Evolutionary conservation across 306 rosid genomes (phyloP).

Genomic region (Cyclanthera cordifolia): DNA sequence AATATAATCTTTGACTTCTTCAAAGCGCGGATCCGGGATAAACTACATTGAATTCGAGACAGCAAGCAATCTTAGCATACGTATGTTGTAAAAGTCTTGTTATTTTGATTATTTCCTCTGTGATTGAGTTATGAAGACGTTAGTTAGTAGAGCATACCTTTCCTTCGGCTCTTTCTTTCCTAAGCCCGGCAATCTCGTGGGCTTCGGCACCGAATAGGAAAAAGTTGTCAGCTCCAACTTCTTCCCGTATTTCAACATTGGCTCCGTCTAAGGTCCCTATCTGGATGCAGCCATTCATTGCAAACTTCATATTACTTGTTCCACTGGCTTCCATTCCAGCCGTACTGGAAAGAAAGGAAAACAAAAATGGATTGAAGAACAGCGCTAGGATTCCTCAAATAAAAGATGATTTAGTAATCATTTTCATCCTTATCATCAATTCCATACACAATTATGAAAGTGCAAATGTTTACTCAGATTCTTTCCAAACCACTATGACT

Average conservation of each 20-base stretch:
- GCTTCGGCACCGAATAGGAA: conserved; percentile 93
- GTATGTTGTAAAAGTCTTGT: not conserved
- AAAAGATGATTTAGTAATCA: not conserved
- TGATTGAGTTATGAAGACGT: not conserved
- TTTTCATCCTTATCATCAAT: not conserved
- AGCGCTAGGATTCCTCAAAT: not conserved
- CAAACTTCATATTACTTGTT: conserved; percentile 98
- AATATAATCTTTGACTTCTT: conserved; percentile 72
- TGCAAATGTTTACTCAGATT: not conserved
- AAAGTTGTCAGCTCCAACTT: conserved; percentile 90
- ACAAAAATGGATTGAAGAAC: not conserved
- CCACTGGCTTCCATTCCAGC: conserved; percentile 99
- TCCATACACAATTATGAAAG: not conserved
- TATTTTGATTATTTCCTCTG: not conserved
- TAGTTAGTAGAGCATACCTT: conserved; percentile 42
- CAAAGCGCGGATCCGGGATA: conserved; percentile 82
- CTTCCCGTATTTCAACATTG: conserved; percentile 91
- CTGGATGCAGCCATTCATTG: conserved; percentile 87
- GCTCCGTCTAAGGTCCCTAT: conserved; percentile 99
- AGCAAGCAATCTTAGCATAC: conserved; percentile 3
- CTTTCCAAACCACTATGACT: not conserved
- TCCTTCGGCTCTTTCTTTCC: conserved; percentile 90
- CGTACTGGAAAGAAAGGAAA: conserved; percentile 37
- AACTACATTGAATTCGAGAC: conserved; percentile 48
- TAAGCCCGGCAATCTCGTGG: conserved; percentile 78